Conservation (phyloP, 345 rosid species). For the Bruguiera sexangula region DNA sequence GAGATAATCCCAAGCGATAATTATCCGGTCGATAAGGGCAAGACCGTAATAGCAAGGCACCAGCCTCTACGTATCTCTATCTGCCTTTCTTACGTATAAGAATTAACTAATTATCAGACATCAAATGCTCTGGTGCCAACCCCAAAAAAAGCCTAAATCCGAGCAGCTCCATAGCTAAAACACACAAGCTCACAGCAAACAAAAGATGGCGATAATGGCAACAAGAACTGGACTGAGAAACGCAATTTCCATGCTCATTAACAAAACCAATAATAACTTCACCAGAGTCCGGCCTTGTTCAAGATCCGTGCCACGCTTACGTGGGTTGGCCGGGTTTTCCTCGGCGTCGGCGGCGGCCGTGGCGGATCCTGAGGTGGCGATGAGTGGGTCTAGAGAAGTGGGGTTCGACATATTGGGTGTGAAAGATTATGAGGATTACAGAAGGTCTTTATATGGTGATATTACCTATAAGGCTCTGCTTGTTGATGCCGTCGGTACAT, state of each 20-base stretch:
- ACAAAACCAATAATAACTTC: not conserved
- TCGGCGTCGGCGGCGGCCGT: conserved; percentile 6
- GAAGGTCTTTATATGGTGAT: conserved; percentile 78
- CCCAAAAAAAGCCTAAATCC: not conserved
- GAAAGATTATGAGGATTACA: conserved; percentile 78
- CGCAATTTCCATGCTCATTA: not conserved
- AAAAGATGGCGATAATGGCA: conserved; percentile 8
- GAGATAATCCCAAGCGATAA: too few relatives aligned
- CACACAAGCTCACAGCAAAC: too few relatives aligned
- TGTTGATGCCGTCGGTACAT: conserved; percentile 95
- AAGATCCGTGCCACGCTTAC: not conserved
- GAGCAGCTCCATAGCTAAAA: not conserved
- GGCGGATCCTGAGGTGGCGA: conserved; percentile 9
- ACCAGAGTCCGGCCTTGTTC: not conserved
- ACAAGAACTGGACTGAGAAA: conserved; percentile 4
- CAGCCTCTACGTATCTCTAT: too few relatives aligned
- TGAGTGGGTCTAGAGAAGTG: not conserved
- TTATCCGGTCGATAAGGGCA: too few relatives aligned
- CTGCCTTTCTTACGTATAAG: too few relatives aligned
- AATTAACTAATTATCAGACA: too few relatives aligned
- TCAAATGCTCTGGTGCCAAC: not conserved
- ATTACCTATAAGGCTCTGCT: conserved; percentile 82
- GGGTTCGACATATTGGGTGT: conserved; percentile 27
- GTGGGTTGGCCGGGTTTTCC: conserved; percentile 3
- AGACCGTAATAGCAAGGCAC: too few relatives aligned